phyloP scores from a whole-genome alignment of 768 basidiomycete genomes.

The Leccinum subtestaceum region DNA sequence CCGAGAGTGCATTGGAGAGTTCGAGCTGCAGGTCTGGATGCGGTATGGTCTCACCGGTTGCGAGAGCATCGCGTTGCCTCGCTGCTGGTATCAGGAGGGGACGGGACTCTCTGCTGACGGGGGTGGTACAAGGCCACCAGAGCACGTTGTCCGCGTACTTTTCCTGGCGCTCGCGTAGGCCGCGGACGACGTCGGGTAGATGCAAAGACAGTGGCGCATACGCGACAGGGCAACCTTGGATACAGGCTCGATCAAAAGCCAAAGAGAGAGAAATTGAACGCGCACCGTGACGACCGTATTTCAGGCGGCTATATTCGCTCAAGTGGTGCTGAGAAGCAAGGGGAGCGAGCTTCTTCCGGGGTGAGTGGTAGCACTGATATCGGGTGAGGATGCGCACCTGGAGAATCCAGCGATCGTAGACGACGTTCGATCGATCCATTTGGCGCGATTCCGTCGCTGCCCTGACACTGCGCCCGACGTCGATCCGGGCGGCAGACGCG shows the following conservation, averaged over 20 bases:
- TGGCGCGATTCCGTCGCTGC: background rate
- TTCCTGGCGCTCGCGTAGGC: slow-evolving; percentile 53
- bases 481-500: slow-evolving; percentile 10
- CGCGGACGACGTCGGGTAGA: slow-evolving; percentile 53
- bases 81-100: slow-evolving; percentile 20
- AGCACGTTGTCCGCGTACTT: slow-evolving; percentile 33
- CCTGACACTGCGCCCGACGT: background rate
- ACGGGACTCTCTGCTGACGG: background rate
- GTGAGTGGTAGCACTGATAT: slow-evolving; percentile 1
- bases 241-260: background rate
- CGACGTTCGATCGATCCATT: background rate
- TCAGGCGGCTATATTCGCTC: slow-evolving; percentile 68
- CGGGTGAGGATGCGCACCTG: slow-evolving; percentile 14
- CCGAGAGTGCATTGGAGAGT: slow-evolving; percentile 53
- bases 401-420: slow-evolving; percentile 19
- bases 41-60: slow-evolving; percentile 10
- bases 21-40: slow-evolving; percentile 43
- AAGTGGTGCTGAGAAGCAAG: slow-evolving; percentile 74
- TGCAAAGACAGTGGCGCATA: slow-evolving; percentile 67
- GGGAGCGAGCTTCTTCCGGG: slow-evolving; percentile 40
- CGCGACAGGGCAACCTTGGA: slow-evolving; percentile 49
- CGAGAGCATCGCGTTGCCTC: slow-evolving; percentile 25
- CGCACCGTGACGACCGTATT: slow-evolving; percentile 53
- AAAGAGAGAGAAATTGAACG: background rate
- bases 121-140: slow-evolving; percentile 47